These are phyloP conservation scores for Polytrichum commune DNA, from an alignment of 225 moss, liverwort and hornwort species.

Conservation along the genomic window DNA sequence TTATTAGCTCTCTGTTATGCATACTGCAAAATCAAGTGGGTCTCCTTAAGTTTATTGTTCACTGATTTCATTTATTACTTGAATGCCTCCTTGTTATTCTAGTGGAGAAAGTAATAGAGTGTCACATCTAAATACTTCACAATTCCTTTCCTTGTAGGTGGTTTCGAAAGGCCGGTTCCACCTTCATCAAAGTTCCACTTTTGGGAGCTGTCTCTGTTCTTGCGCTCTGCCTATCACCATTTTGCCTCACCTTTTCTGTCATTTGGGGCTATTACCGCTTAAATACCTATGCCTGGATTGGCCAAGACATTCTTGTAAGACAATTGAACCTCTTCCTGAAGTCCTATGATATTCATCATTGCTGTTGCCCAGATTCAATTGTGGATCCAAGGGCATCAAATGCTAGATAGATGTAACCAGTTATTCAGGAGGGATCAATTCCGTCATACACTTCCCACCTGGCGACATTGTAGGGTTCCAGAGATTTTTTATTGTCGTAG, in stretches of 20 bases:
- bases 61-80: too few species aligned
- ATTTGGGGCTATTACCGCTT: conserved; percentile 81
- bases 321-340: neutral
- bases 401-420: too few species aligned
- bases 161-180: conserved; percentile 70
- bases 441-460: neutral
- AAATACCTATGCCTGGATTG: conserved; percentile 89
- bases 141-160: conserved; percentile 49
- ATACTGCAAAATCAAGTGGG: too few species aligned
- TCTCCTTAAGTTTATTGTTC: too few species aligned
- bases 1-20: neutral
- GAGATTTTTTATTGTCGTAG: neutral
- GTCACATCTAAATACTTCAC: too few species aligned
- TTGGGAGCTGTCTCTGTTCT: conserved; percentile 75
- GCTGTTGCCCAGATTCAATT: neutral
- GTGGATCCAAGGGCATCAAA: neutral
- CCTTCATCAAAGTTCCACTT: conserved; percentile 65
- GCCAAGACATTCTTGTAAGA: conserved; percentile 85
- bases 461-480: neutral
- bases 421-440: too few species aligned
- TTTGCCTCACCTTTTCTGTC: conserved; percentile 81
- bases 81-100: too few species aligned
- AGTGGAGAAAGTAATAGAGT: too few species aligned
- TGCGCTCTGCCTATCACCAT: conserved; percentile 75
- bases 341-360: too few species aligned